Percentiles rank a stretch among this genome's conserved stretches.
These are phyloP conservation scores for Lizonia empirigonia DNA, from an alignment of 2,329 filamentous ascomycete species.

Conservation along the genomic window DNA sequence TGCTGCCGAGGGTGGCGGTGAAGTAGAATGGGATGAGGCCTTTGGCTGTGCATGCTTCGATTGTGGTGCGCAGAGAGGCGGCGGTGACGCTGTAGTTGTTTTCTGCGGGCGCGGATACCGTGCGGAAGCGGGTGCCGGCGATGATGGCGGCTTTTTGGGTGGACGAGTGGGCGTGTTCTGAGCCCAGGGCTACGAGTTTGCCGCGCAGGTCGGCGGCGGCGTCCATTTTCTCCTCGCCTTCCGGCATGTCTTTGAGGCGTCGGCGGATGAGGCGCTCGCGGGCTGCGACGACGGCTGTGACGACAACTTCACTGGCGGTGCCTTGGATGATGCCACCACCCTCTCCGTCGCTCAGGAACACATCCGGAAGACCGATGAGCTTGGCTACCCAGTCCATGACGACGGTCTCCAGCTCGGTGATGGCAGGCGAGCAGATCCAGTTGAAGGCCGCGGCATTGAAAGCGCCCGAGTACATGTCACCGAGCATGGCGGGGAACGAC, in stretches of 20 bases:
- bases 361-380: slow-evolving; percentile 72
- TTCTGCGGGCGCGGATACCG: slow-evolving; percentile 66
- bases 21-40: slow-evolving; percentile 86
- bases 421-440: slow-evolving; percentile 91
- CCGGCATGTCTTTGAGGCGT: slow-evolving; percentile 34
- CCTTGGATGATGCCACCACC: slow-evolving; percentile 96
- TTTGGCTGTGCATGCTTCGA: slow-evolving; percentile 69
- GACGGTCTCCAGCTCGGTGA: slow-evolving; percentile 91
- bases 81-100: slow-evolving; percentile 75
- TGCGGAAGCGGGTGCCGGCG: slow-evolving; percentile 79
- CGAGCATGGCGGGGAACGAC: slow-evolving; percentile 83
- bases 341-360: slow-evolving; percentile 73
- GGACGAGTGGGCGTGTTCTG: slow-evolving; percentile 78
- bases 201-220: slow-evolving; percentile 69
- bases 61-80: slow-evolving; percentile 61
- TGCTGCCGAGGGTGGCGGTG: slow-evolving; percentile 83
- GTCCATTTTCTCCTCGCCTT: slow-evolving; percentile 55
- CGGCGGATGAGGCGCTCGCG: slow-evolving; percentile 67
- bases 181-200: slow-evolving; percentile 79
- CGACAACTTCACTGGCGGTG: slow-evolving; percentile 83
- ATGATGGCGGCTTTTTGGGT: slow-evolving; percentile 88
- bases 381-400: slow-evolving; percentile 90
- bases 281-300: slow-evolving; percentile 86
- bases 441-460: slow-evolving; percentile 94
- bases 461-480: slow-evolving; percentile 88